Evolutionary conservation across 257 asterid species (phyloP), one percentile per base, ranked within the genome.

Genomic region (Gentiana dahurica): DNA sequence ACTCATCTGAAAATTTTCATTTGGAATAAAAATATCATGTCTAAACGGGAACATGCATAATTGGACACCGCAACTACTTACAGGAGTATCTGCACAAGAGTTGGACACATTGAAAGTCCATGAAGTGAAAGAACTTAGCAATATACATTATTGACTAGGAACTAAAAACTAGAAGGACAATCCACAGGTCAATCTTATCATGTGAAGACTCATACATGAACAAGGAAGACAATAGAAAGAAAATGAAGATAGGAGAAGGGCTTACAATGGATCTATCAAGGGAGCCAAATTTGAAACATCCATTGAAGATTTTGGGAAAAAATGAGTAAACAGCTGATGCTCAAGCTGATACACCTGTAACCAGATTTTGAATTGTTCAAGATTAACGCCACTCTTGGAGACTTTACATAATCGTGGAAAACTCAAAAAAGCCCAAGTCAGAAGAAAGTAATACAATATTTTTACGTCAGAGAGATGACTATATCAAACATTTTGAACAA

Each of bases 301-400:
- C 84, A 80, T 94, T 1, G 97, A 86, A n/a, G 99, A 92, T 61
- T 85, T 86, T 43, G 99, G 99, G 70, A 92, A 92, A 85, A 92
- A 92, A 74, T 88, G 77, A 64, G 79, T 84, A 75, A 92, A 88
- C 44, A 92, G 95, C 72, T 88, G 95, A 71, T 88, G 86, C 77
- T 92, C 99, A 69, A 81, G 91, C 73, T 81, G 97, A 65, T 95
- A 88, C 59, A 77, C 95, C 99, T 92, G 93, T 75, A 77, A 71
- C 55, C 61, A 36, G 68, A 57, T 34, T 32, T 38, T 39, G 8
- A 34, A 33, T 46, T 45, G 24, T 11, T 60, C 41, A 53, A 39
- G 24, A 52, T 49, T 63, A 37, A 8, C 50, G 9, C 49, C 1
- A 45, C 32, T n/a, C 56, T 64, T 43, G 35, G 65, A 52, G 10